Evolutionary conservation across 768 basidiomycete genomes (phyloP), one percentile per base, ranked within the genome.

Genomic region (Russula virescens): DNA sequence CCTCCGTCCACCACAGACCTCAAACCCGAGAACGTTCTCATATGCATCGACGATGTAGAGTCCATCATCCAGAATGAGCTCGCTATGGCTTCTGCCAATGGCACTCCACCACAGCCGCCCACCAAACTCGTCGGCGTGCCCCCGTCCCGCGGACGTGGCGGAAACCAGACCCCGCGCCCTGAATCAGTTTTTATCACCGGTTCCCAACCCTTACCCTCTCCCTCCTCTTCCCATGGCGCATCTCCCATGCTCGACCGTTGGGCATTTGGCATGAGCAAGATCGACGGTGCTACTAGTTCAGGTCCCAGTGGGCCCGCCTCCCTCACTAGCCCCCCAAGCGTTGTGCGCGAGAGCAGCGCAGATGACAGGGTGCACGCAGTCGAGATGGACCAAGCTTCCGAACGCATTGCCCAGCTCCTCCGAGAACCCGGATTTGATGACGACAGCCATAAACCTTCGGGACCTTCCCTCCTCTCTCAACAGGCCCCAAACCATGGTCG

Each of bases 11-110:
- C 40, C 31, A 55, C 70, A 86, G 94, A 99, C 74, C 80, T 99
- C 65, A 98, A 98, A 73, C 97, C 96, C 0, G 97, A 98, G 74
- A 98, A 98, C 75, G 94, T 99, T 28, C 83, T 99, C 53, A 94
- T 99, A 66, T 88, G 85, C 75, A 98, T 98, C 69, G 96, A 98
- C 71, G 91, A 98, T 71, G 96, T 98, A 68, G 96, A 98, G 70
- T 78, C 84, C 19, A 93, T 98, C 72, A 95, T 98, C 55, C 83
- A 86, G 62, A 78, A 90, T 26, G 94, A 97, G 73, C 78, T 94
- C 58, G 83, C 84, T 19, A 73, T 76, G 71, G 68, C 79, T 64
- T 78, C 82, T 7, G 79, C 78, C 45, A 78, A 82, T 23, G 77
- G 67, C 42, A 76, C 66, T 66, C 78, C 65, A 58, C 77, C 61